These are phyloP conservation scores for Penicillium lividum DNA, from an alignment of 495 filamentous ascomycete species.

Conservation along the genomic window DNA sequence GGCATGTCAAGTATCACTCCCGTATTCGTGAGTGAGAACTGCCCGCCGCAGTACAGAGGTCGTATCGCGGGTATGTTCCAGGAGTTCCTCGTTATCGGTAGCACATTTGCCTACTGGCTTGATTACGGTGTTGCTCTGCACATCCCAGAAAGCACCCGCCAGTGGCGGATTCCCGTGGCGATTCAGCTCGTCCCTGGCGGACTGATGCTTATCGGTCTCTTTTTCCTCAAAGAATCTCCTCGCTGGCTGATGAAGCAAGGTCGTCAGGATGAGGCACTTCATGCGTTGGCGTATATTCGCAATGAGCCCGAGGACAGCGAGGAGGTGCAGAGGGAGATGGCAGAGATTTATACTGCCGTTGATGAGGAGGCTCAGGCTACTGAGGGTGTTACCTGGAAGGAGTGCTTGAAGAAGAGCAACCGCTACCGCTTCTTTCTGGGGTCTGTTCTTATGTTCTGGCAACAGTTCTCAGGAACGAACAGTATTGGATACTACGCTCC, in stretches of 20 bases:
- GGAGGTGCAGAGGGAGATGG: slow-evolving; percentile 55
- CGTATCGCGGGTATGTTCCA: slow-evolving; percentile 43
- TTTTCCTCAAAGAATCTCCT: slow-evolving; percentile 56
- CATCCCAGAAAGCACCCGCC: slow-evolving; percentile 39
- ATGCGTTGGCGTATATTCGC: slow-evolving; percentile 44
- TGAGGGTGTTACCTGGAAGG: slow-evolving; percentile 43
- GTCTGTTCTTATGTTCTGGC: slow-evolving; percentile 53
- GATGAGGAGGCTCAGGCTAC: slow-evolving; percentile 42
- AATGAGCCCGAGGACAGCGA: slow-evolving; percentile 40
- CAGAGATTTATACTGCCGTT: slow-evolving; percentile 57
- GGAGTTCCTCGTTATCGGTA: slow-evolving; percentile 33
- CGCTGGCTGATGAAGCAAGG: slow-evolving; percentile 56
- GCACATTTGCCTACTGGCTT: slow-evolving; percentile 45
- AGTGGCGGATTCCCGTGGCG: slow-evolving; percentile 56
- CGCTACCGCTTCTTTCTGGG: slow-evolving; percentile 45
- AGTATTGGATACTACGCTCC: slow-evolving; percentile 54
- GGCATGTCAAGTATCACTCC: slow-evolving; percentile 50
- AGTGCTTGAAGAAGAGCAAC: slow-evolving; percentile 40
- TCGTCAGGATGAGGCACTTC: slow-evolving; percentile 46
- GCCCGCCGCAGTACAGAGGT: slow-evolving; percentile 42
- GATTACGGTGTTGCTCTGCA: slow-evolving; percentile 54
- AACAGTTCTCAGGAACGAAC: slow-evolving; percentile 56
- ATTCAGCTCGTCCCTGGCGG: slow-evolving; percentile 56
- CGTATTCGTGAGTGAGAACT: slow-evolving; percentile 52
- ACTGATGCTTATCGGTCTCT: slow-evolving; percentile 49